Conservation (phyloP, 108 stramenopile genomes). For the Parietichytrium sp. region DNA sequence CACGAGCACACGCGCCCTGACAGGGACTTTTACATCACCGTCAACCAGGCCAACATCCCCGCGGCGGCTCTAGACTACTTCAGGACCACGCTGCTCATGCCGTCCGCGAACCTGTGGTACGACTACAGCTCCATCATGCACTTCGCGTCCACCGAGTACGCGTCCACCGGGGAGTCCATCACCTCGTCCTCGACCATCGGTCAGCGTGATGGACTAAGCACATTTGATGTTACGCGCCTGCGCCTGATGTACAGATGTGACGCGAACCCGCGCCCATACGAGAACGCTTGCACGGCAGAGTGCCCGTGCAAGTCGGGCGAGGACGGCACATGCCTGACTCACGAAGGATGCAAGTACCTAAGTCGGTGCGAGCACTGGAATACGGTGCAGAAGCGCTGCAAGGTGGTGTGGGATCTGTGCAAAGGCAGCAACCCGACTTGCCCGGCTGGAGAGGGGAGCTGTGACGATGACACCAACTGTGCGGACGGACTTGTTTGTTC, state of each 20-base stretch:
- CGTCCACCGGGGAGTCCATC: slow-evolving; percentile 36
- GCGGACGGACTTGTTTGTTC: too few species aligned
- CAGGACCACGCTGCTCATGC: neutral
- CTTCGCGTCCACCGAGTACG: slow-evolving; percentile 50
- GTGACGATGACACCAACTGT: too few species aligned
- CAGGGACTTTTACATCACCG: slow-evolving; percentile 54
- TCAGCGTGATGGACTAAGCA: slow-evolving; percentile 50
- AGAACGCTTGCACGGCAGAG: too few species aligned
- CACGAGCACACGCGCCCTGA: slow-evolving; percentile 62
- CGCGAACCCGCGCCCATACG: too few species aligned
- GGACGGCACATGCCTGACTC: too few species aligned
- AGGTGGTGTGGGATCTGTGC: too few species aligned
- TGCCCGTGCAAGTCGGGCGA: too few species aligned
- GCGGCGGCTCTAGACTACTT: slow-evolving; percentile 45
- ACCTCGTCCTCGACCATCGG: slow-evolving; percentile 45
- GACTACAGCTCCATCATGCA: slow-evolving; percentile 62
- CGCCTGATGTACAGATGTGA: slow-evolving; percentile 49
- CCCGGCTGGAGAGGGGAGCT: too few species aligned
- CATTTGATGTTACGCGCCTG: slow-evolving; percentile 51
- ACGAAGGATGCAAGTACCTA: too few species aligned
- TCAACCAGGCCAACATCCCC: slow-evolving; percentile 46
- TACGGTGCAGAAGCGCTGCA: too few species aligned
- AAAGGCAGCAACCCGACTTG: too few species aligned
- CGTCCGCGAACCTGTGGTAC: slow-evolving; percentile 52
- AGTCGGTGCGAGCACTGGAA: too few species aligned